Evolutionary conservation across 1,284 basidiomycete species (phyloP).

Genomic region (Amylostereum areolatum): DNA sequence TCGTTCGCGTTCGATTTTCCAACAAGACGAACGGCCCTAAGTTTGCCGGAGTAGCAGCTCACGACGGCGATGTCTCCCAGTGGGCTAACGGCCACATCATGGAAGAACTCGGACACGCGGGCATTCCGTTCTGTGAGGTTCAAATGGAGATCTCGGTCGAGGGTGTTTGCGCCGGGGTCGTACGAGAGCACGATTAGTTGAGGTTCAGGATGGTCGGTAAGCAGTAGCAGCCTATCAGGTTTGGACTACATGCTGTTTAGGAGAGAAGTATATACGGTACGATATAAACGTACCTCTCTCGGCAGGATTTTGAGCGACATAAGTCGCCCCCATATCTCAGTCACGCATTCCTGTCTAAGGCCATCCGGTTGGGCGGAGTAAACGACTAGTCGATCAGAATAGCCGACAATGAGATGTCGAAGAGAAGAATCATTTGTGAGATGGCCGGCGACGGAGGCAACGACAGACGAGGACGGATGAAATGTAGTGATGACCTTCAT

Average conservation of each 20-base stretch:
- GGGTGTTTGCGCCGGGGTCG: conserved; percentile 26
- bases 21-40: conserved; percentile 58
- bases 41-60: conserved; percentile 61
- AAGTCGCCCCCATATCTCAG: conserved; percentile 64
- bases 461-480: conserved; percentile 53
- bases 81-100: conserved; percentile 55
- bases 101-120: conserved; percentile 62
- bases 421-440: conserved; percentile 36
- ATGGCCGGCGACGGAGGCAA: conserved; percentile 50
- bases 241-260: conserved; percentile 5
- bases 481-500: conserved; percentile 68
- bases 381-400: conserved; percentile 57
- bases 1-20: conserved; percentile 47
- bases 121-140: conserved; percentile 49
- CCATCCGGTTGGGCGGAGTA: conserved; percentile 56
- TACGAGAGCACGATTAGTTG: conserved; percentile 55
- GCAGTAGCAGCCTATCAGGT: conserved; percentile 48
- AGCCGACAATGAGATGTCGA: conserved; percentile 64
- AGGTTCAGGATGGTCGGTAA: conserved; percentile 70
- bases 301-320: conserved; percentile 49
- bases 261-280: neutral
- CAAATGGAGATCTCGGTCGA: conserved; percentile 37
- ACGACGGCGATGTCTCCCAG: conserved; percentile 55
- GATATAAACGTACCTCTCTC: conserved; percentile 40
- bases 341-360: conserved; percentile 45